phyloP scores from a whole-genome alignment of 805 yeast species.

The Babjeviella inositovora region DNA sequence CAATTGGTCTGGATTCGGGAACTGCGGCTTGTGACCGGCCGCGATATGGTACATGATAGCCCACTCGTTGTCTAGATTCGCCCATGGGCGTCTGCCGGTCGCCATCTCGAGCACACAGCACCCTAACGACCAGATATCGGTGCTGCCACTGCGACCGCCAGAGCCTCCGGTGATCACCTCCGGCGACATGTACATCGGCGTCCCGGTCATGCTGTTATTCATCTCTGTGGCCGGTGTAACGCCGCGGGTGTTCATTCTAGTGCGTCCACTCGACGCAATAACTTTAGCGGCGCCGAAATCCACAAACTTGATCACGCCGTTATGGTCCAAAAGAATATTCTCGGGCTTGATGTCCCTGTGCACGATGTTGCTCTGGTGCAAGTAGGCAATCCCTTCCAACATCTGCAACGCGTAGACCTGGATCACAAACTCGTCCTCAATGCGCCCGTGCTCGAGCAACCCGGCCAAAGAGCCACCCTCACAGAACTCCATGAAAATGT shows the following conservation, averaged over 20 bases:
- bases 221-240: slow-evolving; percentile 5
- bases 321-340: slow-evolving; percentile 75
- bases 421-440: slow-evolving; percentile 87
- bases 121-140: slow-evolving; percentile 93
- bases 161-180: slow-evolving; percentile 77
- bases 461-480: slow-evolving; percentile 89
- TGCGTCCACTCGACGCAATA: slow-evolving; percentile 43
- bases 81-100: slow-evolving; percentile 95
- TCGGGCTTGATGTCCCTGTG: slow-evolving; percentile 97
- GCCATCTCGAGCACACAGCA: slow-evolving; percentile 95
- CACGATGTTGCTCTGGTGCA: slow-evolving; percentile 90
- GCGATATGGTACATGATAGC: slow-evolving; percentile 98
- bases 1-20: slow-evolving; percentile 68
- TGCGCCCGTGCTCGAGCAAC: slow-evolving; percentile 77
- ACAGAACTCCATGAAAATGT: slow-evolving; percentile 94
- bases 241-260: slow-evolving; percentile 8
- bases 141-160: slow-evolving; percentile 43
- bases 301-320: slow-evolving; percentile 87
- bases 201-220: slow-evolving; percentile 58
- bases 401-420: slow-evolving; percentile 84
- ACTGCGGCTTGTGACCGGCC: slow-evolving; percentile 79
- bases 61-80: slow-evolving; percentile 91
- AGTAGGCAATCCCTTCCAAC: slow-evolving; percentile 88
- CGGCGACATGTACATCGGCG: slow-evolving; percentile 99
- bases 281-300: slow-evolving; percentile 98